Evolutionary conservation across 345 rosid genomes (phyloP).

Genomic region (Fremontodendron californicum): DNA sequence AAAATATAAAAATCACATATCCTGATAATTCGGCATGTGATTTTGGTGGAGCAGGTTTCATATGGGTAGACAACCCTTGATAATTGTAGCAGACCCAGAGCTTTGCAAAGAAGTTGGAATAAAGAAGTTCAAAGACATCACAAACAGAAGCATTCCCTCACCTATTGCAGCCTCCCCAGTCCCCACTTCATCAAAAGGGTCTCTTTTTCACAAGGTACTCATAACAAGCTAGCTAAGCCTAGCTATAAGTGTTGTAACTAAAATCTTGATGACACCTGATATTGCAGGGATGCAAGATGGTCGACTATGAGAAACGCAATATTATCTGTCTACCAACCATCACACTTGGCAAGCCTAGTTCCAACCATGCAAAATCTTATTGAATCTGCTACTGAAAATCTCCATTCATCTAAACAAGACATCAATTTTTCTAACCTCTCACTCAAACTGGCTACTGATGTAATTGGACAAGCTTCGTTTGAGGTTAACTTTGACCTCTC

Average conservation of each 20-base stretch:
- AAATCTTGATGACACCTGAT: neutral
- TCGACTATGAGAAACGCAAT: constrained; percentile 84
- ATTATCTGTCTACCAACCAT: constrained; percentile 81
- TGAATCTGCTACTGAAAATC: constrained; percentile 53
- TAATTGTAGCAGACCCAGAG: constrained; percentile 78
- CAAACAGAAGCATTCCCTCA: constrained; percentile 90
- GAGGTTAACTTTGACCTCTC: constrained; percentile 79
- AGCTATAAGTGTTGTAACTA: no score
- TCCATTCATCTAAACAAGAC: constrained; percentile 42
- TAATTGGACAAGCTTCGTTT: constrained; percentile 85
- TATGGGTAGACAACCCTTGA: constrained; percentile 93
- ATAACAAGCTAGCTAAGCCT: neutral
- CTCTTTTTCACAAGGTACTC: constrained; percentile 87
- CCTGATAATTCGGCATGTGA: neutral
- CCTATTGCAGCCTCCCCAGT: constrained; percentile 88
- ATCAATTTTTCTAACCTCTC: constrained; percentile 63
- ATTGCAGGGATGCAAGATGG: constrained; percentile 76
- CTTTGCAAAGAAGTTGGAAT: constrained; percentile 88
- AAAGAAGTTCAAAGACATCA: constrained; percentile 76
- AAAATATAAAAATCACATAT: no score
- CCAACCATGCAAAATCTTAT: constrained; percentile 76
- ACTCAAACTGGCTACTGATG: constrained; percentile 80
- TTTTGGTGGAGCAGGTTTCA: constrained; percentile 61
- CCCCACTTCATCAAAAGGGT: constrained; percentile 94
- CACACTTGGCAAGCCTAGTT: constrained; percentile 66